phyloP scores from a whole-genome alignment of 1,284 basidiomycete species.

The Heterobasidion occidentale region DNA sequence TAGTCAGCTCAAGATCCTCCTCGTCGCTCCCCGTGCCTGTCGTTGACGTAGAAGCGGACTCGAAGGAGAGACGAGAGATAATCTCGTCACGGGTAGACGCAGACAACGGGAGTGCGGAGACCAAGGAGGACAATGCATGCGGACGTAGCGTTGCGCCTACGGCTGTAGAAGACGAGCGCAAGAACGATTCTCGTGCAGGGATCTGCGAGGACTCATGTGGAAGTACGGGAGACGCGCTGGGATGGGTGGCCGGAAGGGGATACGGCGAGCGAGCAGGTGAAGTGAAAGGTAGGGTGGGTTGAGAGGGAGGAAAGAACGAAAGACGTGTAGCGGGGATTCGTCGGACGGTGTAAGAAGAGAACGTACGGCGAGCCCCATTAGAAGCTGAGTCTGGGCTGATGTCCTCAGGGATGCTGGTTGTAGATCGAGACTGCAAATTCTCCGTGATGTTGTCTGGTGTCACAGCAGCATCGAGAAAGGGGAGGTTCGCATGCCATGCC shows the following conservation, averaged over 20 bases:
- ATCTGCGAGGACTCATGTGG: not conserved
- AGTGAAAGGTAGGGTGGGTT: not conserved
- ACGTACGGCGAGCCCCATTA: not conserved
- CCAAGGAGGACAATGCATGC: constrained; percentile 9
- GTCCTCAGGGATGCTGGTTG: not conserved
- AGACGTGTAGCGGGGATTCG: constrained; percentile 2
- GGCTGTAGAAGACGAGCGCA: too few species aligned
- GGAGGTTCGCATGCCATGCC: constrained; percentile 21
- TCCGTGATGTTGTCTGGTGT: not conserved
- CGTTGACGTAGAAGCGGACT: constrained; percentile 16
- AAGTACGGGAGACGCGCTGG: too few species aligned
- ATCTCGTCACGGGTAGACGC: constrained; percentile 37
- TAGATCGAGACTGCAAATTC: not conserved
- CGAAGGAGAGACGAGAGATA: constrained; percentile 43
- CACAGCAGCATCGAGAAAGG: constrained; percentile 1
- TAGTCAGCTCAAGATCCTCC: constrained; percentile 32
- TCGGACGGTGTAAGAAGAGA: not conserved
- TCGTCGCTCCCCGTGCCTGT: constrained; percentile 10
- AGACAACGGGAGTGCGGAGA: constrained; percentile 9
- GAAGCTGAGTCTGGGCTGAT: not conserved
- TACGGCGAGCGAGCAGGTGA: not conserved
- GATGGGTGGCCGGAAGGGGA: too few species aligned
- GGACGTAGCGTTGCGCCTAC: constrained; percentile 1
- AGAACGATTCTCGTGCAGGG: not conserved
- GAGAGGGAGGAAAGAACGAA: constrained; percentile 3